Conservation (phyloP, 164 flowering plant species). For the Euptelea pleiosperma region DNA sequence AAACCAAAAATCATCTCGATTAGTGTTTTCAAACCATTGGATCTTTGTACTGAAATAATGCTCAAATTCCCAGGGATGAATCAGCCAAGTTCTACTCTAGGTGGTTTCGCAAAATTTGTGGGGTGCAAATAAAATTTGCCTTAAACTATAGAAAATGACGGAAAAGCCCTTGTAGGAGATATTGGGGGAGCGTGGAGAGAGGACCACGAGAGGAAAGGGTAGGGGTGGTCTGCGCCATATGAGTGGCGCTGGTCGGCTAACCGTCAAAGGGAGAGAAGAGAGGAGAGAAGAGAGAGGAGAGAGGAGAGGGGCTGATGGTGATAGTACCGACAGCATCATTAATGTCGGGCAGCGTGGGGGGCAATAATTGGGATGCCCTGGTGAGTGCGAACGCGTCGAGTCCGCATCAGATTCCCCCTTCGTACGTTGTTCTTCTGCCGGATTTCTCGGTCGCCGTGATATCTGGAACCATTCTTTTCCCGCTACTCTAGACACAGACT, state of each 20-base stretch:
- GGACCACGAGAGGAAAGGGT: too few relatives aligned
- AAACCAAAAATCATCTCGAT: too few relatives aligned
- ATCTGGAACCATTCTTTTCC: neutral
- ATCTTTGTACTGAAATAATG: too few relatives aligned
- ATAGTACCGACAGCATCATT: conserved; percentile 9
- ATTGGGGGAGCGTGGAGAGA: too few relatives aligned
- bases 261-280: neutral
- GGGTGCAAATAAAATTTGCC: too few relatives aligned
- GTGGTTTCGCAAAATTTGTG: too few relatives aligned
- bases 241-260: neutral
- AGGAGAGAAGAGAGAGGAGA: neutral
- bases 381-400: neutral
- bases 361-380: neutral
- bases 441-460: conserved; percentile 12
- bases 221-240: neutral
- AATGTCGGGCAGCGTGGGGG: conserved; percentile 13
- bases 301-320: neutral
- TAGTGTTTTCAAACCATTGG: too few relatives aligned
- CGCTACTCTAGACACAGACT: too few relatives aligned
- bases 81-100: too few relatives aligned
- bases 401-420: conserved; percentile 3
- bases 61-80: too few relatives aligned
- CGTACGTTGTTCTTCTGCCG: neutral
- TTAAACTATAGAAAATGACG: too few relatives aligned
- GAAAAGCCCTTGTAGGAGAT: too few relatives aligned